Evolutionary conservation across 148 eudicot species (phyloP).

Genomic region (Dianthus caryophyllus): DNA sequence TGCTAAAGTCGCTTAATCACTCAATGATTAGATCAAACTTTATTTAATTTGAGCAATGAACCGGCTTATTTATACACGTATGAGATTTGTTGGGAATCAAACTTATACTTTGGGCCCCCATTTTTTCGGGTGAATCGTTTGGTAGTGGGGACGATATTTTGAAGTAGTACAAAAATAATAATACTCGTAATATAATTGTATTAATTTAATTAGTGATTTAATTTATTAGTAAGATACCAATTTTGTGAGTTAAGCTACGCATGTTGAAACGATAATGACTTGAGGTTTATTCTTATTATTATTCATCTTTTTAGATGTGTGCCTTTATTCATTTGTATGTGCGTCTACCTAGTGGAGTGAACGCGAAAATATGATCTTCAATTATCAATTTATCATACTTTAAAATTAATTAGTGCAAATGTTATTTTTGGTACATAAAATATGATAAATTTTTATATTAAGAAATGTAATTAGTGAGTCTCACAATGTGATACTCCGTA

Average conservation of each 20-base stretch:
- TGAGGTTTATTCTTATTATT: neutral
- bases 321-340: neutral
- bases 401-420: too few species aligned
- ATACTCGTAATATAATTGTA: neutral
- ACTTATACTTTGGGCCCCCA: conserved; percentile 16
- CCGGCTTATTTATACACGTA: conserved; percentile 19
- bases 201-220: neutral
- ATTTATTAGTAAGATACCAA: conserved; percentile 2
- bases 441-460: too few species aligned
- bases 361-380: neutral
- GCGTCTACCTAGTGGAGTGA: neutral
- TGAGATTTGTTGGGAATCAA: conserved; percentile 12
- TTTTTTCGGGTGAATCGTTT: conserved; percentile 15
- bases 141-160: conserved; percentile 16
- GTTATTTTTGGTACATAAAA: too few species aligned
- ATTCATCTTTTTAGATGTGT: conserved; percentile 1
- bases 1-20: too few species aligned
- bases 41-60: too few species aligned
- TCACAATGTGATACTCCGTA: too few species aligned
- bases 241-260: neutral
- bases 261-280: conserved; percentile 16
- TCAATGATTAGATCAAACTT: too few species aligned
- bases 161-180: too few species aligned
- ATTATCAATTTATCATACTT: too few species aligned
- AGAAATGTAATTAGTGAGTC: too few species aligned